Conservation (phyloP, 2,329 filamentous ascomycete genomes). For the Colletotrichum nymphaeae region DNA sequence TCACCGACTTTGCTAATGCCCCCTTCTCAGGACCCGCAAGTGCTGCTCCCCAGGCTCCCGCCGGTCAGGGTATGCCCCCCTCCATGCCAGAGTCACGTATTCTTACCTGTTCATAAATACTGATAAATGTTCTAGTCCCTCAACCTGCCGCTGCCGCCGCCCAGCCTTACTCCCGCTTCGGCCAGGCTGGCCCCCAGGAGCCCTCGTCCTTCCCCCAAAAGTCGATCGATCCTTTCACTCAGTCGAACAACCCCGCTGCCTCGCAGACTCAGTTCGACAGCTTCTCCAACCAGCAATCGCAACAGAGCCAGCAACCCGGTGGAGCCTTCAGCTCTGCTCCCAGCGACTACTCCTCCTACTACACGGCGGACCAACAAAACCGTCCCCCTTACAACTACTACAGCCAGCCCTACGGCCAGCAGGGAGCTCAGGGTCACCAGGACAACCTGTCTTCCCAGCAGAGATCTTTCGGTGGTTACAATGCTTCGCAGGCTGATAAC, state of each 20-base stretch:
- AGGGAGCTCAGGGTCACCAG: slow-evolving; percentile 74
- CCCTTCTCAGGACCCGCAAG: slow-evolving; percentile 41
- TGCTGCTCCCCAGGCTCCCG: slow-evolving; percentile 41
- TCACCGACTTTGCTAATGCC: slow-evolving; percentile 9
- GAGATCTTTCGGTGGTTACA: slow-evolving; percentile 82
- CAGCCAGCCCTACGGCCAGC: slow-evolving; percentile 68
- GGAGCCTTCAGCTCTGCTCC: slow-evolving; percentile 79
- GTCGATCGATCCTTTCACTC: slow-evolving; percentile 86
- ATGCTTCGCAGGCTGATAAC: slow-evolving; percentile 71
- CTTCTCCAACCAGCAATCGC: slow-evolving; percentile 68
- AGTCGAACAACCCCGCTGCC: slow-evolving; percentile 68
- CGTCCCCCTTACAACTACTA: slow-evolving; percentile 85
- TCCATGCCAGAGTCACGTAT: slow-evolving; percentile 48
- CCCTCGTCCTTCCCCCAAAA: slow-evolving; percentile 75
- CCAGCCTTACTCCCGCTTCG: slow-evolving; percentile 78
- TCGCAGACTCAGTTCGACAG: slow-evolving; percentile 69
- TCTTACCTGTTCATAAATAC: neutral
- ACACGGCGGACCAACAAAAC: slow-evolving; percentile 78
- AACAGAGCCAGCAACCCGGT: slow-evolving; percentile 68
- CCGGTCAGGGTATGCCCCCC: slow-evolving; percentile 44
- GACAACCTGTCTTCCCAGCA: slow-evolving; percentile 78
- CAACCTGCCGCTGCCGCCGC: slow-evolving; percentile 68
- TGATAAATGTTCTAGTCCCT: slow-evolving; percentile 12
- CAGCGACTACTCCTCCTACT: slow-evolving; percentile 86
- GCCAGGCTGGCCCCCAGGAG: slow-evolving; percentile 71